A percentile compares a stretch with the other conserved stretches of the same genome.
phyloP scores from a whole-genome alignment of 805 yeast genomes.

The Cyberlindnera misumaiensis region DNA sequence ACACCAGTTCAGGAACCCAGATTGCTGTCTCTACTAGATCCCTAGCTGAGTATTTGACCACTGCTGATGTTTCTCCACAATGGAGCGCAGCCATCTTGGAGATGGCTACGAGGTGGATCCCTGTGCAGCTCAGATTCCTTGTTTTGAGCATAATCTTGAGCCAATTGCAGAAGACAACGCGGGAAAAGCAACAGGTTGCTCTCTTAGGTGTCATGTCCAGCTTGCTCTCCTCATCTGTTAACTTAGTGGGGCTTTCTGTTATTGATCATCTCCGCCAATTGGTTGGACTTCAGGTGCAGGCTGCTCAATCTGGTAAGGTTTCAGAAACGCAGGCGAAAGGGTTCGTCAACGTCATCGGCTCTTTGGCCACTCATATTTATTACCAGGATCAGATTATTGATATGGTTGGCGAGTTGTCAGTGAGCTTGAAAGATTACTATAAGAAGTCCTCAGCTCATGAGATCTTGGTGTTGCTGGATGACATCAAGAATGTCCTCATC shows the following conservation, averaged over 20 bases:
- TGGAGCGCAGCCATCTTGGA: conserved; percentile 60
- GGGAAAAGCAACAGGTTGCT: conserved; percentile 20
- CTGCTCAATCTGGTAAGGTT: conserved; percentile 20
- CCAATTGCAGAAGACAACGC: conserved; percentile 21
- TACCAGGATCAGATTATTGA: conserved; percentile 85
- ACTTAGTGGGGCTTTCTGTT: conserved; percentile 82
- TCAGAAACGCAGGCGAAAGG: conserved; percentile 28
- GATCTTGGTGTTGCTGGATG: conserved; percentile 11
- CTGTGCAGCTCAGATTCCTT: conserved; percentile 68
- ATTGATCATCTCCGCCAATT: conserved; percentile 66
- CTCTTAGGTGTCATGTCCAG: conserved; percentile 44
- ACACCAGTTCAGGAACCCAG: conserved; percentile 55
- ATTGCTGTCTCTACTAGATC: conserved; percentile 49
- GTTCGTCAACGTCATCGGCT: conserved; percentile 55
- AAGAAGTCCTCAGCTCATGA: conserved; percentile 1
- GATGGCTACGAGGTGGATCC: conserved; percentile 68
- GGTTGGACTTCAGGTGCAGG: conserved; percentile 38
- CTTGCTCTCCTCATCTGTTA: conserved; percentile 68
- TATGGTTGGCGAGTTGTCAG: conserved; percentile 61
- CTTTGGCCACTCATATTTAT: conserved; percentile 70
- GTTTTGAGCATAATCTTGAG: conserved; percentile 44
- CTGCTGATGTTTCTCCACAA: conserved; percentile 24
- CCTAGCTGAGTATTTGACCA: conserved; percentile 39
- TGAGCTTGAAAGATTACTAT: conserved; percentile 28
- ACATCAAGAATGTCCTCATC: conserved; percentile 12